Evolutionary conservation across 2,329 filamentous ascomycete genomes (phyloP).

Genomic region (Fusarium pilosicola): DNA sequence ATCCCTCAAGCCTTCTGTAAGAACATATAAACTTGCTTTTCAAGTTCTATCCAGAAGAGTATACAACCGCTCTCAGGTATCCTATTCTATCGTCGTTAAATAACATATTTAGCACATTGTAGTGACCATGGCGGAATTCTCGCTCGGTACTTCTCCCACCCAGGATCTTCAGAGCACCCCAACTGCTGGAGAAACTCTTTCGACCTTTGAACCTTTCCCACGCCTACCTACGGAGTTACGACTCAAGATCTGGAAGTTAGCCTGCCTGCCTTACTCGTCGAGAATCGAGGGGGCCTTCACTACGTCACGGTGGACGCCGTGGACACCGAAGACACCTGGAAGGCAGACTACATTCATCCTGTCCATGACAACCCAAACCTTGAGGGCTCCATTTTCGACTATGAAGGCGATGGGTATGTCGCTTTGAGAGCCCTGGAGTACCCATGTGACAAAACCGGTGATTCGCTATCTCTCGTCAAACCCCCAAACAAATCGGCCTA

Average conservation of each 20-base stretch:
- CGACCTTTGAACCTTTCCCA: not conserved
- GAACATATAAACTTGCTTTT: not conserved
- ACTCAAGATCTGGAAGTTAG: not conserved
- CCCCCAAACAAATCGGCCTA: not conserved
- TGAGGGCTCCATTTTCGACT: not conserved
- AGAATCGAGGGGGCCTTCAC: not conserved
- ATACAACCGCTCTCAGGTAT: not conserved
- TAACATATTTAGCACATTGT: not conserved
- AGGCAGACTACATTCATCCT: not conserved
- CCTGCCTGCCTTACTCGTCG: not conserved
- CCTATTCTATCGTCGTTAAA: not conserved
- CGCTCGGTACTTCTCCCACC: not conserved
- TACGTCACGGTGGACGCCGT: not conserved
- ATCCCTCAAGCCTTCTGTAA: not conserved
- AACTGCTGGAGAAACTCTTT: not conserved
- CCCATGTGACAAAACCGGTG: fast-evolving
- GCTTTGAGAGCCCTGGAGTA: not conserved
- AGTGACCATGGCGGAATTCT: not conserved
- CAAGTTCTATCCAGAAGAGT: not conserved
- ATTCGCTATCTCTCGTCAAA: not conserved
- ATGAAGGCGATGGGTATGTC: not conserved
- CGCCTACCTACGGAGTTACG: not conserved
- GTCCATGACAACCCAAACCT: not conserved
- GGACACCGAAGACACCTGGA: not conserved
- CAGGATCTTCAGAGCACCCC: not conserved